Conservation (phyloP, 2,329 filamentous ascomycete species). For the Fusarium veterinarium region DNA sequence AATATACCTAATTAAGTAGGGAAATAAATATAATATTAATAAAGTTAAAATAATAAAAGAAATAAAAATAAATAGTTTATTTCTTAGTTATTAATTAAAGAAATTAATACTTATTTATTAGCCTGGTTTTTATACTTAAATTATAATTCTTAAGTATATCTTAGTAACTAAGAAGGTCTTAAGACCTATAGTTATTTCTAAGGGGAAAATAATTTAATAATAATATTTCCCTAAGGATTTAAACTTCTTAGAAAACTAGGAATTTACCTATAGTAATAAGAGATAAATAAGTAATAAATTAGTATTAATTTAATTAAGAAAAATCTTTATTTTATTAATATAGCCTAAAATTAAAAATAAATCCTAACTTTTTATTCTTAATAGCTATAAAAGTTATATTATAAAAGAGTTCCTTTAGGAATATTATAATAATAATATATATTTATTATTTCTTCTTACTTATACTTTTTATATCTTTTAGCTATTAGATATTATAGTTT, state of each 20-base stretch:
- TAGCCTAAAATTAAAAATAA: neutral
- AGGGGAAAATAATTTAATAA: neutral
- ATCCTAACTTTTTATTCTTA: neutral
- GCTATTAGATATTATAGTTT: neutral
- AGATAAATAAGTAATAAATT: neutral
- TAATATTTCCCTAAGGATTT: neutral
- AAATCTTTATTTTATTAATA: neutral
- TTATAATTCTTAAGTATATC: neutral
- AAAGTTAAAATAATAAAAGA: neutral
- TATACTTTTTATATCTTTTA: neutral
- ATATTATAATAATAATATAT: neutral
- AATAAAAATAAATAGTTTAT: neutral
- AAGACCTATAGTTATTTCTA: accelerated
- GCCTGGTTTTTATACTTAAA: neutral
- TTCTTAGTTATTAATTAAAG: neutral
- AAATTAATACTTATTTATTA: neutral
- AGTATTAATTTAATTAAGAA: neutral
- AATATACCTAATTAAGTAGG: neutral
- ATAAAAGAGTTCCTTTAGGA: neutral
- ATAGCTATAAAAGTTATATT: neutral
- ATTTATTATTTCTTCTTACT: neutral
- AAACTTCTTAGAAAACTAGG: neutral
- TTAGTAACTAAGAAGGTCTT: neutral
- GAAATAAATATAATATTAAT: neutral
- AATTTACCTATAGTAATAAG: neutral